Evolutionary conservation across 2,329 filamentous ascomycete species (phyloP), one percentile per base, ranked within the genome.

Genomic region (Cytospora paraplurivora): DNA sequence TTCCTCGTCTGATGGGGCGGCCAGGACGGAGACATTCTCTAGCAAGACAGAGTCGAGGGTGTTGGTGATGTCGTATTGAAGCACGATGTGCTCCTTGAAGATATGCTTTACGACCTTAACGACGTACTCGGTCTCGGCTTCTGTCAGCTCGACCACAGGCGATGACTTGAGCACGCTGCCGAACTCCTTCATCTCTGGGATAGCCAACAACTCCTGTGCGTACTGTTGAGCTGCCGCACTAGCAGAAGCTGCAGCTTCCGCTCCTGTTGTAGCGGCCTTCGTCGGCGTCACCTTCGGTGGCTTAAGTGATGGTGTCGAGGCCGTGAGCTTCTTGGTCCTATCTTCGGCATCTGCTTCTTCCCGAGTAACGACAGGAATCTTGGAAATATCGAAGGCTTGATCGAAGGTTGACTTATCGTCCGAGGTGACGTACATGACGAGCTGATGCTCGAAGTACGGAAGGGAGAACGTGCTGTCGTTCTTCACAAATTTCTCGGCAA

Each of bases 31-130:
- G 17, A 96, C 92, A 67, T 96, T 92, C 74, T 97, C 92, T 38
- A 98, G 83, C 34, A 99, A 86, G 17, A 93, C 96, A 66, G 93
- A 92, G 13, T 92, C 89, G 12, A 99, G 83, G 2, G 95, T 99
- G 81, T 99, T 99, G 84, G 96, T 98, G 76, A 99, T 88, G 74
- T 98, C 92, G 76, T 95, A 99, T 74, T 99, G 95, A 61, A 99
- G 81, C 38, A 99, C 94, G 72, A 99, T 82, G 73, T 98, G 92
- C 75, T 97, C 92, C 79, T 96, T 96, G 88, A 97, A 99, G 72
- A 99, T 88, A 75, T 99, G 95, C 82, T 99, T 99, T 77, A 97
- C 86, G 27, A 95, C 88, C 41, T 85, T 88, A 66, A 99, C 95
- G 57, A 97, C 93, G 71, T 99, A 99, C 77, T 99, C 95, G 21